Evolutionary conservation across 176 grass and related monocot genomes (phyloP), one percentile per base, ranked within the genome.

Genomic region (Triticum monococcum): DNA sequence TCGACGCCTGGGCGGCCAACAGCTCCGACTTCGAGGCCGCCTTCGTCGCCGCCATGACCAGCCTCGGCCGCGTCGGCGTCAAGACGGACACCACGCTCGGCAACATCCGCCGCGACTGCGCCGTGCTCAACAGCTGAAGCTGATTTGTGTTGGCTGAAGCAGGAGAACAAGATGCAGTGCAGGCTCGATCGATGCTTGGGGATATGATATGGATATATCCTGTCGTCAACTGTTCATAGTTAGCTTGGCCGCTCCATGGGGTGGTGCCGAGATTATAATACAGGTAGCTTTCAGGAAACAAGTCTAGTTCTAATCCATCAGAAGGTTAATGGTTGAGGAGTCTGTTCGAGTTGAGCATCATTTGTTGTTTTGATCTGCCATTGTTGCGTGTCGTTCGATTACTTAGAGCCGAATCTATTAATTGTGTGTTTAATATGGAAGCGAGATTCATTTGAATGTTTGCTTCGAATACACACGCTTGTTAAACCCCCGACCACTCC

Each of bases 61-160:
- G 72, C 85, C 81, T 95, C 81, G 96, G 91, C 3, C 90, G 96
- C 59, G 88, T 95, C 63, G 96, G 96, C 13, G 93, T 94, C 63
- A 98, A 98, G 79, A 95, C 96, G 22, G 91, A 91, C 37, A 80
- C 68, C 8, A 68, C 89, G 17, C 79, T 87, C 24, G 96, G 96
- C 4, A 92, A 98, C 84, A 95, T 98, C 18, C 91, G 96, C 36
- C 68, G 48, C 0, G 90, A 98, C 81, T 98, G 96, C 87, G 92
- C 96, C 17, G 87, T 91, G 68, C 86, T 98, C 84, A 94, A 89
- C 85, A 81, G 12, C 41, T 50, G 45, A 46, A 30, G 28, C 28
- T 30, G 28, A 30, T 30, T 57, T 22, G 5, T 18, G 8, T 59
- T 59, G 7, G 18, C 0, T 22, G 56, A 12, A 0, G 9, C 9